Evolutionary conservation across 1,284 basidiomycete species (phyloP), one percentile per base, ranked within the genome.

Genomic region (Irpex lacteus): DNA sequence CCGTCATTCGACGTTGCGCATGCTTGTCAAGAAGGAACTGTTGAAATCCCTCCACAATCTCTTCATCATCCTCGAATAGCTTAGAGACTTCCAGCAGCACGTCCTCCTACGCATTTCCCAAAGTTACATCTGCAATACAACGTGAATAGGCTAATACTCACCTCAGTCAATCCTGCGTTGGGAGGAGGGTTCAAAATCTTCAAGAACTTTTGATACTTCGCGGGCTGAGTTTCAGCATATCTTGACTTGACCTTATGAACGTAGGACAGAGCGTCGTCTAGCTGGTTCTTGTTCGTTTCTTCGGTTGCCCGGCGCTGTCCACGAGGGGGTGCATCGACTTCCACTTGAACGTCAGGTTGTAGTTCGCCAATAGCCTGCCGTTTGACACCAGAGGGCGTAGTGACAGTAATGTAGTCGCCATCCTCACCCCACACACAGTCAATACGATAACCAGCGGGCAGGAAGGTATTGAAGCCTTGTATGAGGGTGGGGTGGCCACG

Each of bases 381-480:
- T 9, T 87, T 85, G 2, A 83, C 87, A 11, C 89, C 89, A 15
- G 82, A 82, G 1, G 95, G 95, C 0, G 94, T 97, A 2, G 94
- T 96, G 65, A 97, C 94, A n/a, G 90, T 92, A 77, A 95, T 94
- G 70, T 86, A 80, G 58, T 86, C 85, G 60, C 82, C 78, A 54
- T 87, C 83, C 21, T 81, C 78, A 69, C 90, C 88, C 32, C 77
- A 78, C 13, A 83, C 84, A 68, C 88, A 89, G 68, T 98, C 95
- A 74, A 98, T 98, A 54, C 94, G 89, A 76, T 98, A 98, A 8
- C 96, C 97, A 8, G 89, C 87, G 1, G 97, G 97, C 7, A 98
- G 84, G 78, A 99, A 98, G 1, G 96, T 98, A 81, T 98, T 98
- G 84, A 98, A 99, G 21, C 96, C 96, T 77, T 98, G 94, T 58